Evolutionary conservation across 139 green algal genomes (phyloP), one percentile per base, ranked within the genome.

Genomic region (Protoeuglena noctilucae): DNA sequence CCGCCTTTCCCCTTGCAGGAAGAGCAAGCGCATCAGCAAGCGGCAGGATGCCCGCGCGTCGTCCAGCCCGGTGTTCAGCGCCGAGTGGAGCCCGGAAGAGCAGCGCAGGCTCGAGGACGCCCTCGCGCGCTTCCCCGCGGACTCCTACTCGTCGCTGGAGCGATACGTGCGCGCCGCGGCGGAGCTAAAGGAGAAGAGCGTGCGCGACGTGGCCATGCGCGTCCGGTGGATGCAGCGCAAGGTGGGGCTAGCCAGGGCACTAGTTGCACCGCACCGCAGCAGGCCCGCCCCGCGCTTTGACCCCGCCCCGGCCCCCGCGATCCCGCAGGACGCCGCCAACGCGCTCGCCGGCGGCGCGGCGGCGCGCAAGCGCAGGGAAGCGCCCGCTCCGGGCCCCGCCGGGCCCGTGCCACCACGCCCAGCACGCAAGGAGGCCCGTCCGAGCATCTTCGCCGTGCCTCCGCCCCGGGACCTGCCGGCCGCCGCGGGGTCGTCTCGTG

Each of bases 181-280:
- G 2, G 52, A 46, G 12, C 71, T 88, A 22, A 68, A 76, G 3
- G 58, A 69, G 24, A 88, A 88, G 64, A 65, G 47, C 28, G 78
- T 80, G 27, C 55, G 80, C 1, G 80, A 88, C 51, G 80, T 88
- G 6, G 80, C 80, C 12, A 45, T 88, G 41, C 66, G 80, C 17
- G 61, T 68, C 23, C 62, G 61, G 25, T 89, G 80, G 80, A 66
- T 79, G 23, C 62, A 63, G 29, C 55, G 69, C 19, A 68, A 67
- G 52, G 21, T 43, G 4, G 62, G 56, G 12, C 29, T n/a, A 76
- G 39, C 29, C 57, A n/a, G 39, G 29, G 24, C 17, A 26, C 2
- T 3, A 27, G 39, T 26, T 31, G 45, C 24, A 66, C 53, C 21
- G 28, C 60, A 31, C 52, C 26, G 1, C 54, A 64, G 24, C 68